Conservation (phyloP, 345 rosid genomes). For the Eucalyptus tenuipes region DNA sequence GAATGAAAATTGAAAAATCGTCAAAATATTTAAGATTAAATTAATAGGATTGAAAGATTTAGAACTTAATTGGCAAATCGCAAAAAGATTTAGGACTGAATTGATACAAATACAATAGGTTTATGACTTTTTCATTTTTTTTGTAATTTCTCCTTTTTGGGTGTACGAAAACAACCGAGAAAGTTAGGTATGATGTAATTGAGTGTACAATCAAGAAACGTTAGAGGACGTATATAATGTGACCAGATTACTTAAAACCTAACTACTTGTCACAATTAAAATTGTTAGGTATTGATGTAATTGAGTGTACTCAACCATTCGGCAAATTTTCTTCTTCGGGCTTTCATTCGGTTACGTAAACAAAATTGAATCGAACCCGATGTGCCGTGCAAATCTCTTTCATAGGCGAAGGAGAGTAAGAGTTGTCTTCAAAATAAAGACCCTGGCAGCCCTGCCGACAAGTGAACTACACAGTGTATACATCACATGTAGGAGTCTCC, state of each 20-base stretch:
- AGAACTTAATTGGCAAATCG: not conserved
- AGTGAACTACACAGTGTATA: not conserved
- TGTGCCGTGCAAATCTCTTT: not conserved
- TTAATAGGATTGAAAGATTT: too few relatives aligned
- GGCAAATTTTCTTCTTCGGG: not conserved
- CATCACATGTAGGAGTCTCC: not conserved
- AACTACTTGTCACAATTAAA: not conserved
- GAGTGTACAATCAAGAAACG: not conserved
- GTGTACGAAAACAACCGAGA: not conserved
- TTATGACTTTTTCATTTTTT: too few relatives aligned
- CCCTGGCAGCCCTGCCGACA: not conserved
- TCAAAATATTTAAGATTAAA: too few relatives aligned
- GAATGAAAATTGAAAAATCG: too few relatives aligned
- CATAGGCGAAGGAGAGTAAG: not conserved
- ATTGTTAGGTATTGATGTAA: not conserved
- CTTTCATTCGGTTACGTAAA: not conserved
- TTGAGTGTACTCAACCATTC: not conserved
- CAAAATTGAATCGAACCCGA: not conserved
- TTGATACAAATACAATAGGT: fast-evolving
- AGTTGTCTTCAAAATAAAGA: not conserved
- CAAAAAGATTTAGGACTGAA: too few relatives aligned
- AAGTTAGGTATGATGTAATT: not conserved
- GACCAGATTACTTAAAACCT: not conserved
- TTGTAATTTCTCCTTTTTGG: not conserved
- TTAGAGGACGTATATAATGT: not conserved